Evolutionary conservation across 805 yeast genomes (phyloP).

Genomic region (Cyberlindnera americana): DNA sequence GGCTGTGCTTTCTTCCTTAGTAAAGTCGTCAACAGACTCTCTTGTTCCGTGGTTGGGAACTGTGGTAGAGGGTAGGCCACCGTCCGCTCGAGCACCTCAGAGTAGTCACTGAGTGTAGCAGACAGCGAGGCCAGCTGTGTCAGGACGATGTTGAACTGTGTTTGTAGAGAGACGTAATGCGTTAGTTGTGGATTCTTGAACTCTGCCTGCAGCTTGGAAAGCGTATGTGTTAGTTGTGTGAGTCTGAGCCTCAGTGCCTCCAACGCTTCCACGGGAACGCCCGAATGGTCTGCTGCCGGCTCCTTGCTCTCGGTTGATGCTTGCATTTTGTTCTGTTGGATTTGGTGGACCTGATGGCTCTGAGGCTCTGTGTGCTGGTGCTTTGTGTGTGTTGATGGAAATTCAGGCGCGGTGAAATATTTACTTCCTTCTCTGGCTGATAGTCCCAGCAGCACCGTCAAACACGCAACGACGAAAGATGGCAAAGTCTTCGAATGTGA

Average conservation of each 20-base stretch:
- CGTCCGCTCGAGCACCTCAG: conserved; percentile 55
- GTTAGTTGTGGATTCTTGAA: conserved; percentile 44
- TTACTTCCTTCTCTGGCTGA: too few species aligned
- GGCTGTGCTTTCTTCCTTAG: conserved; percentile 86
- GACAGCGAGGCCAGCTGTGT: conserved; percentile 84
- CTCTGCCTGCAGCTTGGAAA: conserved; percentile 52
- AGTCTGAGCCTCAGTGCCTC: conserved; percentile 61
- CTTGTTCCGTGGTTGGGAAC: conserved; percentile 84
- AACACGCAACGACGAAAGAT: conserved; percentile 1
- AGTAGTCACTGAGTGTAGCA: conserved; percentile 57
- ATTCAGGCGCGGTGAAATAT: too few species aligned
- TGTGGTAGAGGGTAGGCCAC: conserved; percentile 80
- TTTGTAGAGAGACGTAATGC: conserved; percentile 67
- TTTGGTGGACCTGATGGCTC: not conserved
- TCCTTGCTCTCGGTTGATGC: conserved; percentile 13
- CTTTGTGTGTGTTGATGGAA: not conserved
- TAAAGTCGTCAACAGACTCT: conserved; percentile 77
- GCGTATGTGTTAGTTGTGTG: conserved; percentile 59
- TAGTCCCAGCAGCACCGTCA: too few species aligned
- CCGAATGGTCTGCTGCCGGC: conserved; percentile 31
- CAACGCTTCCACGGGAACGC: conserved; percentile 57
- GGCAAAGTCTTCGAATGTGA: conserved; percentile 9
- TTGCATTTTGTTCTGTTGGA: not conserved
- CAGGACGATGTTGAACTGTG: conserved; percentile 76
- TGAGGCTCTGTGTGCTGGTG: not conserved